phyloP scores from a whole-genome alignment of 495 filamentous ascomycete genomes.

The Rhizodiscina lignyota region DNA sequence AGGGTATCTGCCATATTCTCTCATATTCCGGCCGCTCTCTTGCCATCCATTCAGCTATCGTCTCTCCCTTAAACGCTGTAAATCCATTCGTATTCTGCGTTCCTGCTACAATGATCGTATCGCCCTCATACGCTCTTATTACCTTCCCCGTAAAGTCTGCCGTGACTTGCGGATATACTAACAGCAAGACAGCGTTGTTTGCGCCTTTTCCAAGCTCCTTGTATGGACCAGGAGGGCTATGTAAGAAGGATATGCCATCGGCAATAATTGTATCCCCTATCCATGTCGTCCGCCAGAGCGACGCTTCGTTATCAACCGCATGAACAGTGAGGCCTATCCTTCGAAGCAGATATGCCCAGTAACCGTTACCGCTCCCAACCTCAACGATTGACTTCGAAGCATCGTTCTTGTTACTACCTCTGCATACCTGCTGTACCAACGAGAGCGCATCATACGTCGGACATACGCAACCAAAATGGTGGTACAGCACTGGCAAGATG shows the following conservation, averaged over 20 bases:
- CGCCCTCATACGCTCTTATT: conserved; percentile 35
- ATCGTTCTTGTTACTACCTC: conserved; percentile 8
- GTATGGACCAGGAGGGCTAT: conserved; percentile 6
- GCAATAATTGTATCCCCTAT: conserved; percentile 34
- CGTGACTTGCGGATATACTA: conserved; percentile 45
- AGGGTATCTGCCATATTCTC: conserved; percentile 16
- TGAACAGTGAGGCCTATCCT: conserved; percentile 20
- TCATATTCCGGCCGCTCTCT: conserved; percentile 21
- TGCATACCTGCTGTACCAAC: conserved; percentile 29
- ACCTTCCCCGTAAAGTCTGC: conserved; percentile 35
- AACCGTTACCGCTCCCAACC: conserved; percentile 42
- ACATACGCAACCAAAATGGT: conserved; percentile 48
- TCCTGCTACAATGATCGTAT: conserved; percentile 41
- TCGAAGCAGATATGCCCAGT: conserved; percentile 45
- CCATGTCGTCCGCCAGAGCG: conserved; percentile 39
- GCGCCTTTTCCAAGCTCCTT: conserved; percentile 15
- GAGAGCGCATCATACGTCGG: conserved; percentile 37
- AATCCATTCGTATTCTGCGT: conserved; percentile 50
- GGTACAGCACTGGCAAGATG: conserved; percentile 44
- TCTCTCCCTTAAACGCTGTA: conserved; percentile 36
- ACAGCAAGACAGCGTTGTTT: conserved; percentile 30
- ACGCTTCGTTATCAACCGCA: conserved; percentile 36
- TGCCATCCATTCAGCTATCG: conserved; percentile 38
- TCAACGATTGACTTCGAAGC: conserved; percentile 28
- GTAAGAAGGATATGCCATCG: conserved; percentile 31